Base-by-base conservation (phyloP, 116 monocot genomes). In the Posidonia oceanica region DNA sequence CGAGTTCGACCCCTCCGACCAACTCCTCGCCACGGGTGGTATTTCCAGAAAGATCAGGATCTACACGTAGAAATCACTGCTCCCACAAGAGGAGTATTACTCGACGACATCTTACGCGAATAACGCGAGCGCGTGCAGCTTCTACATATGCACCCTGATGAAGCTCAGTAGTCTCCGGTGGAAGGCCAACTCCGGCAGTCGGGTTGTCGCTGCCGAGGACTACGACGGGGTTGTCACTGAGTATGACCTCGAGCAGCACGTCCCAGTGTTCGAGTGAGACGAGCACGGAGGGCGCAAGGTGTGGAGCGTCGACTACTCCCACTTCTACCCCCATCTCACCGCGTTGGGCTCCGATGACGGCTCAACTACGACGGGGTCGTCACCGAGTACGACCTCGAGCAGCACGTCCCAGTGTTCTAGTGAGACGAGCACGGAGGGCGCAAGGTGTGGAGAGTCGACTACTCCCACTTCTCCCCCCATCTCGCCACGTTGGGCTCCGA, bases 201-300 rank as follows among this genome's bases (percentile, higher is more conserved):
- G 61, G 20, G 52, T 84, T 11, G 48, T 90, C 22, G 78, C 76
- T 1, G 70, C 86, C 4, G 95, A 83, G 48, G 96, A 96, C 76
- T 96, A 91, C 84, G 96, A 96, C 75, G 96, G 96, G 7, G 95
- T 95, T 3, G 95, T 96, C 38, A 86, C 95, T 11, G 95, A 96
- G 81, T 96, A 96, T 84, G 95, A 91, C 77, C 62, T 96, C 16
- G 84, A 86, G 68, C 64, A 70, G 41, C 58, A 74, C 21, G 37
- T 66, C 17, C 56, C 89, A 2, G 55, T 84, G n/a, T 86, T 67
- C 59, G 95, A 96, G 73, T 82, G 95, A 42, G 88, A 96, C 76
- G 95, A 96, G 71, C 95, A 95, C 72, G 86, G 71, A 7, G 95
- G 95, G 20, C 80, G 95, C 14, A 78, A 90, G 12, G 84, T 95